phyloP scores from a whole-genome alignment of 495 filamentous ascomycete species.

The Penicillium subrubescens region DNA sequence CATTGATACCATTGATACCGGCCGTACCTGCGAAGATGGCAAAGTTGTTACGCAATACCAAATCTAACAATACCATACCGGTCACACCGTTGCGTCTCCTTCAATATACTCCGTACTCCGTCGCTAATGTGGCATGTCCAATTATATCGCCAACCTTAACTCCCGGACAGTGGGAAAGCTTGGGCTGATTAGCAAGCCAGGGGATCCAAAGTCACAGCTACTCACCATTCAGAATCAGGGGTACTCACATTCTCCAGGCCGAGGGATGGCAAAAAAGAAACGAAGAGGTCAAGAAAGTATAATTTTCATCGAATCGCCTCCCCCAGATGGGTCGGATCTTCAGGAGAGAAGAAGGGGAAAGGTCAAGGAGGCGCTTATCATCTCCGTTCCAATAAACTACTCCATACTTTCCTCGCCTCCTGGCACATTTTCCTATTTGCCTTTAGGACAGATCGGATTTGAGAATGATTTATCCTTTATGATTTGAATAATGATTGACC shows the following conservation, averaged over 20 bases:
- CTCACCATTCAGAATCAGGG: constrained; percentile 21
- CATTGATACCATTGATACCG: not conserved
- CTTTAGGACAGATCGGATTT: not conserved
- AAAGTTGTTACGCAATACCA: not conserved
- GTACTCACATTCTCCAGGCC: constrained; percentile 4
- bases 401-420: not conserved
- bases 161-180: not conserved
- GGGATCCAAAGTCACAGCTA: constrained; percentile 15
- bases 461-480: not conserved
- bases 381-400: constrained; percentile 17
- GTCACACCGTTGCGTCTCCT: not conserved
- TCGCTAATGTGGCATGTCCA: not conserved
- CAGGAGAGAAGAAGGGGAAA: constrained; percentile 31
- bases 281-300: not conserved
- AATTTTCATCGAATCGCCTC: not conserved
- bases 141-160: not conserved
- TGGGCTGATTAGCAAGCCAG: constrained; percentile 17
- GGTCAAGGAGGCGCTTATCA: constrained; percentile 2
- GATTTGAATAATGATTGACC: not conserved
- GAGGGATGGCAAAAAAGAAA: not conserved
- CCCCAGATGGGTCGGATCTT: constrained; percentile 23
- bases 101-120: not conserved
- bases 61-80: not conserved
- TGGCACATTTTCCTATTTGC: not conserved
- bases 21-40: not conserved